Conservation (phyloP, 129 eudicot genomes). For the Deinandra increscens region DNA sequence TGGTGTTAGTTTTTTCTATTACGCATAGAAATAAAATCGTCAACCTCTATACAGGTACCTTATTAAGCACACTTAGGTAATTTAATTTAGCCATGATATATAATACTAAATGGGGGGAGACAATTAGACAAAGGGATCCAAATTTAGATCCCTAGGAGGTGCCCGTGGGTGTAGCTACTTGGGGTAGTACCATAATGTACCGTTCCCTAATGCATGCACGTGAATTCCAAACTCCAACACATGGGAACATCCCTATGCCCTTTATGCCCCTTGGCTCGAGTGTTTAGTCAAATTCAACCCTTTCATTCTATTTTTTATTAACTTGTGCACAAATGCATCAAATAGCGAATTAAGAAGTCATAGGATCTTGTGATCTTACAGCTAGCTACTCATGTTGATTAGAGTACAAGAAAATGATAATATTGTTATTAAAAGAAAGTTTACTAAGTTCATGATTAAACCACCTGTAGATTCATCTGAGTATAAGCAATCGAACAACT, state of each 20-base stretch:
- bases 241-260: conserved; percentile 38
- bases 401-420: not conserved
- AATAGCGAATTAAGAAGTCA: not conserved
- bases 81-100: too few species aligned
- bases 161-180: conserved; percentile 16
- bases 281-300: conserved; percentile 17
- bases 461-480: too few species aligned
- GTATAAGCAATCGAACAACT: too few species aligned
- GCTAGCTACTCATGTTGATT: not conserved
- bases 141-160: conserved; percentile 37
- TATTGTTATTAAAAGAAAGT: not conserved
- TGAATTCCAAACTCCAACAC: conserved; percentile 36
- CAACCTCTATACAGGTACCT: too few species aligned
- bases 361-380: not conserved
- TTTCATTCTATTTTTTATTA: not conserved
- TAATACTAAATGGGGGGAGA: conserved; percentile 28
- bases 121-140: conserved; percentile 19
- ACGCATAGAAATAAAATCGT: too few species aligned
- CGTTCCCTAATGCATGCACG: conserved; percentile 17
- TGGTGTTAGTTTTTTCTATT: too few species aligned
- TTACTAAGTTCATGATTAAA: too few species aligned
- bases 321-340: not conserved
- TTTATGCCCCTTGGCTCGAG: conserved; percentile 17
- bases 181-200: conserved; percentile 26
- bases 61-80: too few species aligned